Conservation (phyloP, 352 stramenopile species). For the Phytophthora sp. region DNA sequence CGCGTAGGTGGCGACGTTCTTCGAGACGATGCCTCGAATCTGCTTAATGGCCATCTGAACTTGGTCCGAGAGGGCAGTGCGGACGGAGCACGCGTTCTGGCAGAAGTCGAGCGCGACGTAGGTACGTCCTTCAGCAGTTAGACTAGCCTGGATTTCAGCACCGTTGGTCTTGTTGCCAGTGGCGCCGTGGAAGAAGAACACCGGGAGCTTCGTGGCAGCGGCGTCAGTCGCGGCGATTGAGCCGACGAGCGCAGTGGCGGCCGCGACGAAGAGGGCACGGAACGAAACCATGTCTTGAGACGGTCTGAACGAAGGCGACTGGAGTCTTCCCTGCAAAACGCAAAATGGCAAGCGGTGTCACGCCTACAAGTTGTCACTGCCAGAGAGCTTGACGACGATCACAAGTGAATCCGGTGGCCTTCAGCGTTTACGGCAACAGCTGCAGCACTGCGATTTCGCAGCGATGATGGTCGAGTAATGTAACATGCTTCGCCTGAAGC, state of each 20-base stretch:
- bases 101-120: constrained; percentile 59
- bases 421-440: constrained; percentile 14
- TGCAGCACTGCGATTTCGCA: constrained; percentile 3
- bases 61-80: constrained; percentile 41
- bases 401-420: constrained; percentile 10
- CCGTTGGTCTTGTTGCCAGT: constrained; percentile 44
- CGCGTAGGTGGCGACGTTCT: constrained; percentile 38
- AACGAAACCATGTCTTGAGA: constrained; percentile 27
- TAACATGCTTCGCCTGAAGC: neutral
- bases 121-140: constrained; percentile 45
- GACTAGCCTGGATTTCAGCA: constrained; percentile 39
- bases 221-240: constrained; percentile 22
- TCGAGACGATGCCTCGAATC: constrained; percentile 45
- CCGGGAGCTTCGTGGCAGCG: constrained; percentile 35
- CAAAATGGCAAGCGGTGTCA: constrained; percentile 15
- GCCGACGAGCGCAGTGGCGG: constrained; percentile 12
- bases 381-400: neutral
- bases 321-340: constrained; percentile 22
- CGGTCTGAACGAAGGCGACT: constrained; percentile 1
- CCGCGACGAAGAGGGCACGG: constrained; percentile 18
- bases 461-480: constrained; percentile 5
- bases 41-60: constrained; percentile 56
- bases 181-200: constrained; percentile 64
- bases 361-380: neutral
- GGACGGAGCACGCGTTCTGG: constrained; percentile 42